Evolutionary conservation across 441 rosid species (phyloP), one percentile per base, ranked within the genome.

Genomic region (Croton laevigatus): DNA sequence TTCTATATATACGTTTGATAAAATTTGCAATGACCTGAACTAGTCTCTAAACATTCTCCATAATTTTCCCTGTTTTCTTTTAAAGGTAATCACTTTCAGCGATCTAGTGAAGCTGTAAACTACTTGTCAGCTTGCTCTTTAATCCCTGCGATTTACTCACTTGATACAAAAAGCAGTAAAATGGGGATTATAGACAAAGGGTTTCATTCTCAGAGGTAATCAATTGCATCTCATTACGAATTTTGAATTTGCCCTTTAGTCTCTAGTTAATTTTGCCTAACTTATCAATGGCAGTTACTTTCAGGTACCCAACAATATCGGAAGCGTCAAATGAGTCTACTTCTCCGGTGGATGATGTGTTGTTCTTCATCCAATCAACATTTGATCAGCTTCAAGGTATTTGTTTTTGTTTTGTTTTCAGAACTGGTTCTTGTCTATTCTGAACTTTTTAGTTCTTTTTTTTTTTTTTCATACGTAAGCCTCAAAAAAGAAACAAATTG

Each of bases 261-360:
- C 49, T 23, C 46, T 32, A 22, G 57, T 69, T 66, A 32, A 65
- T 60, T 42, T 45, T 40, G 58, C 42, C 76, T 82, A 81, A 92
- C 74, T 86, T 79, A 79, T 77, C 38, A 68, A 75, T 23, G 75
- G 74, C 86, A 79, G 85, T 83, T 73, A 78, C 73, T 81, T 85
- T 74, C 91, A 91, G 97, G 84, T 84, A 77, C 71, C 80, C 93
- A 70, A 83, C 92, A 76, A 73, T 66, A 37, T 76, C 84, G 62
- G 79, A 83, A 71, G 80, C 71, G 62, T 75, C 87, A 68, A 69
- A 71, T 66, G 79, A 78, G 71, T 65, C 83, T 71, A 60, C 75
- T 66, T 70, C 76, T 64, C 66, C 71, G 65, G 78, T 59, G n/a
- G 44, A 64, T 82, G 87, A 78, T 71, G 49, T 88, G 8, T 60